A percentile compares a stretch with the other conserved stretches of the same genome.
Conservation (phyloP, 257 asterid genomes). For the Ehretia macrophylla region DNA sequence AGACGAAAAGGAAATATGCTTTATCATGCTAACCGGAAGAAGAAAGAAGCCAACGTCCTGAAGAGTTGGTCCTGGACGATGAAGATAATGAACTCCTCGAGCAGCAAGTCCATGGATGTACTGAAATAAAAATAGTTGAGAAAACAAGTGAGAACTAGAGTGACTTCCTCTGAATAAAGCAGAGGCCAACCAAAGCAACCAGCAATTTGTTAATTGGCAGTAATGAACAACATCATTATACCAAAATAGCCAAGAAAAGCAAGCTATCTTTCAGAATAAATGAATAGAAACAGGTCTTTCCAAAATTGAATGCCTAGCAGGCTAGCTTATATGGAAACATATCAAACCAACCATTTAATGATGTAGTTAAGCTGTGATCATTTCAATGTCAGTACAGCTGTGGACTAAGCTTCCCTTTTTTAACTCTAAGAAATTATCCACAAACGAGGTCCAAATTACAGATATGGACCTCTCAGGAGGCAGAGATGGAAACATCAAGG, state of each 20-base stretch:
- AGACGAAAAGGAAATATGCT: neutral
- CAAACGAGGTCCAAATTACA: too few species aligned
- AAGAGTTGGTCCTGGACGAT: slow-evolving; percentile 87
- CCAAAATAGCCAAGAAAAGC: neutral
- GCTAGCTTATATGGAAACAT: too few species aligned
- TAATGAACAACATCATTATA: neutral
- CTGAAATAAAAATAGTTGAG: slow-evolving; percentile 31
- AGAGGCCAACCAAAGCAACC: neutral
- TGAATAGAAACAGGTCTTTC: too few species aligned
- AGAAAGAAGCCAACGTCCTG: slow-evolving; percentile 82
- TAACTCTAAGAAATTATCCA: too few species aligned
- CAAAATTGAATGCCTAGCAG: too few species aligned
- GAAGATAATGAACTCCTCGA: slow-evolving; percentile 91
- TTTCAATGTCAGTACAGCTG: too few species aligned
- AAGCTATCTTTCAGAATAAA: neutral
- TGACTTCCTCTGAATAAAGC: neutral
- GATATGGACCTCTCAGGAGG: too few species aligned
- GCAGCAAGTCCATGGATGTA: slow-evolving; percentile 93
- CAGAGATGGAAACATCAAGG: too few species aligned
- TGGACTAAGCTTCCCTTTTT: too few species aligned
- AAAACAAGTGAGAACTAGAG: neutral
- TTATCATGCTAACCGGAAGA: slow-evolving; percentile 65
- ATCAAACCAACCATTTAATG: too few species aligned
- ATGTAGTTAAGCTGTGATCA: too few species aligned
- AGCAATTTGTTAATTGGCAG: neutral